phyloP scores from a whole-genome alignment of 78 protist species.

The Bodo saltans region DNA sequence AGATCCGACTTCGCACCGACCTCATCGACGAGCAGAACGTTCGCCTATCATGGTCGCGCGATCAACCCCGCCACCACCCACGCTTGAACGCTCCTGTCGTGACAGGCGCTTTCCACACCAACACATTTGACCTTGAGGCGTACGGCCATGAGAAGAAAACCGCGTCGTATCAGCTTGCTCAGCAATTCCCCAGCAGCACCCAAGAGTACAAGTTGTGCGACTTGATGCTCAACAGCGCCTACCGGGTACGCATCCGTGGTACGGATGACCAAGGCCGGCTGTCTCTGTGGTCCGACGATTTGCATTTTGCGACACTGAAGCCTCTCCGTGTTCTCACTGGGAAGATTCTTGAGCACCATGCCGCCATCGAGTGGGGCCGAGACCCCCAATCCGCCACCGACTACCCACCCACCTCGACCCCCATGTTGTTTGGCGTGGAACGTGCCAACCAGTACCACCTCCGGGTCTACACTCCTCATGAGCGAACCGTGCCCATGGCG shows the following conservation, averaged over 20 bases:
- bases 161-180: too few species aligned
- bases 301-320: not conserved
- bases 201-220: not conserved
- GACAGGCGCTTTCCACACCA: not conserved
- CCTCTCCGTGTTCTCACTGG: not conserved
- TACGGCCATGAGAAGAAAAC: not conserved
- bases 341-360: not conserved
- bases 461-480: not conserved
- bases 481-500: not conserved
- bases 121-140: not conserved
- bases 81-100: too few species aligned
- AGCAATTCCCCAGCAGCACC: not conserved
- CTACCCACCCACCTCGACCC: not conserved
- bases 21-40: not conserved
- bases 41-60: not conserved
- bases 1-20: not conserved
- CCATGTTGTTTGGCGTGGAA: not conserved
- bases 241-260: not conserved
- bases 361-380: slow-evolving; percentile 17
- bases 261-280: not conserved
- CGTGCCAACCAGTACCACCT: slow-evolving; percentile 21
- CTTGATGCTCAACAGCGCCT: not conserved
- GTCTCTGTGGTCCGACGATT: not conserved
- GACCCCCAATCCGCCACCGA: not conserved
- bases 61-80: too few species aligned